A percentile compares a stretch with the other conserved stretches of the same genome.
phyloP scores from a whole-genome alignment of 345 rosid species.

The Gossypium anomalum region DNA sequence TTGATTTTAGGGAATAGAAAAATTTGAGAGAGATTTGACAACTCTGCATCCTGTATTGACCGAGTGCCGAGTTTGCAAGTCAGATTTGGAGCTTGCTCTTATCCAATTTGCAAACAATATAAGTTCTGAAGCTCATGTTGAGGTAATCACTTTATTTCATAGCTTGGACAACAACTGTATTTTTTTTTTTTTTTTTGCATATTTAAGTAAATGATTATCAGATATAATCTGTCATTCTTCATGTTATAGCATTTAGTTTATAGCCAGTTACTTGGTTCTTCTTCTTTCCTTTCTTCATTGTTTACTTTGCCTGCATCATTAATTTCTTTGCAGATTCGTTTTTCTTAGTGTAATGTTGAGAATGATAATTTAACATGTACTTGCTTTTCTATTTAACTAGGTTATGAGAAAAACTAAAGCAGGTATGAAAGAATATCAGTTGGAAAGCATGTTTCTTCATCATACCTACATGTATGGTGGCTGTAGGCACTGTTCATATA shows the following conservation, averaged over 20 bases:
- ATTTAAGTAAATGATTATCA: neutral
- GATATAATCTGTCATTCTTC: neutral
- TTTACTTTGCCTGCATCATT: neutral
- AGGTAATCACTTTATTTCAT: constrained; percentile 40
- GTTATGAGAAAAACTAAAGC: constrained; percentile 68
- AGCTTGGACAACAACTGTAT: neutral
- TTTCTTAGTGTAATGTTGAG: neutral
- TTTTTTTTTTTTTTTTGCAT: neutral
- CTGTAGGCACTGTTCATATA: constrained; percentile 92
- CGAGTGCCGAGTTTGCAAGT: constrained; percentile 88
- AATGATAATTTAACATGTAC: neutral
- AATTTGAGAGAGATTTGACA: constrained; percentile 60
- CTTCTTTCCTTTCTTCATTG: neutral
- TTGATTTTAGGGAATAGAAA: constrained; percentile 61
- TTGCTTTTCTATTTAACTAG: constrained; percentile 30
- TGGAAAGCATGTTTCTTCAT: constrained; percentile 93
- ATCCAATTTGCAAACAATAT: constrained; percentile 93
- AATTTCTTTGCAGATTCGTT: neutral
- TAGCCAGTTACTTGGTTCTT: neutral
- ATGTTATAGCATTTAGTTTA: neutral
- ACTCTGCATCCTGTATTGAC: constrained; percentile 84
- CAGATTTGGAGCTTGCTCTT: constrained; percentile 71
- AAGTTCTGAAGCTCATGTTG: constrained; percentile 93
- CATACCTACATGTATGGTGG: constrained; percentile 93
- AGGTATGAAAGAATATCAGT: constrained; percentile 85